Evolutionary conservation across 2,329 filamentous ascomycete species (phyloP).

Genomic region (Paramyrothecium roridum): DNA sequence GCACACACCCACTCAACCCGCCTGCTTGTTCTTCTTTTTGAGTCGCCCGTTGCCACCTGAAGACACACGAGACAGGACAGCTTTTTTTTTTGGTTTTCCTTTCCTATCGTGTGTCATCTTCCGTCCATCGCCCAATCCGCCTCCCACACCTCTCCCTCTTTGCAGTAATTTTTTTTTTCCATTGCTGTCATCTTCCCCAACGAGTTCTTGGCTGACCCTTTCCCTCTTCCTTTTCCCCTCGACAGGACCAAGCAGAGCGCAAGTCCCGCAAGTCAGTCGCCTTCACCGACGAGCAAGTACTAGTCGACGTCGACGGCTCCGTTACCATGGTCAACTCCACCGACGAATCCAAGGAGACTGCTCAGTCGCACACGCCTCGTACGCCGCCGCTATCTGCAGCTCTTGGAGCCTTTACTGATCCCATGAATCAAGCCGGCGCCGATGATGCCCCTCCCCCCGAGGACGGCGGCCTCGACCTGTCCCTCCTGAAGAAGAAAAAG

Average conservation of each 20-base stretch:
- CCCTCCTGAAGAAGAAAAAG: slow-evolving; percentile 83
- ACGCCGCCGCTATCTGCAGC: slow-evolving; percentile 57
- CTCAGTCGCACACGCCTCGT: slow-evolving; percentile 73
- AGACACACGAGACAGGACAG: background rate
- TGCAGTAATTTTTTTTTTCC: too few species aligned
- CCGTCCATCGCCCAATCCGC: background rate
- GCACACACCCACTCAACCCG: background rate
- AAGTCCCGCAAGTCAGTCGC: slow-evolving; percentile 91
- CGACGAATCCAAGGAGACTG: slow-evolving; percentile 75
- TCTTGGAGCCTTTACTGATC: slow-evolving; percentile 53
- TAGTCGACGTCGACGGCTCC: slow-evolving; percentile 87
- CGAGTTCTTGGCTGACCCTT: slow-evolving; percentile 8
- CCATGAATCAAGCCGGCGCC: slow-evolving; percentile 35
- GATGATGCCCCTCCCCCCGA: slow-evolving; percentile 41
- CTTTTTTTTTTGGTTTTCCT: background rate
- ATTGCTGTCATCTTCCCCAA: slow-evolving; percentile 4
- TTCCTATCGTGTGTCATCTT: background rate
- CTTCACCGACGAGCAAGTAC: slow-evolving; percentile 82
- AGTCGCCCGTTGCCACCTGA: background rate
- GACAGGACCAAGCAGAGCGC: slow-evolving; percentile 41
- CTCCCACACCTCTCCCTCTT: slow-evolving; percentile 5
- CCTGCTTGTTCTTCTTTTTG: background rate
- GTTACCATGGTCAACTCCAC: slow-evolving; percentile 72
- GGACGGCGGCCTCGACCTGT: slow-evolving; percentile 52
- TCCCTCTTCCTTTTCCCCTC: slow-evolving; percentile 15